Evolutionary conservation across 2,329 filamentous ascomycete species (phyloP).

Genomic region (Cladorrhinum sp.): DNA sequence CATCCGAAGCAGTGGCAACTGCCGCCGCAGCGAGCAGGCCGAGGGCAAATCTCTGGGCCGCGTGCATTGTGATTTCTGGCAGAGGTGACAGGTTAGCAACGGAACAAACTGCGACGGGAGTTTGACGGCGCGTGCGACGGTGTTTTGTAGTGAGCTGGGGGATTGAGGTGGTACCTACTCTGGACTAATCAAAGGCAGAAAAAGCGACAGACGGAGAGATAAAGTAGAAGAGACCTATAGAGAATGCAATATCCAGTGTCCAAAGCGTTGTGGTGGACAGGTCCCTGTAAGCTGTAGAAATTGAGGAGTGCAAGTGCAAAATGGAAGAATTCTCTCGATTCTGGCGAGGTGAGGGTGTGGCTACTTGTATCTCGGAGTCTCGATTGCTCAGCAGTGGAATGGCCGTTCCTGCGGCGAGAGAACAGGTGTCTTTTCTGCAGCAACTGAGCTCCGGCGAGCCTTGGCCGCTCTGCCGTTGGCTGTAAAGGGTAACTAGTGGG

Average conservation of each 20-base stretch:
- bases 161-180: constrained; percentile 21
- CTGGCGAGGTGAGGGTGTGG: constrained; percentile 10
- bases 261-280: constrained; percentile 15
- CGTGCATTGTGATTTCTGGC: constrained; percentile 41
- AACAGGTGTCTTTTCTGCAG: constrained; percentile 29
- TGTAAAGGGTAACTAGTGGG: constrained; percentile 18
- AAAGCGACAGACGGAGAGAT: constrained; percentile 17
- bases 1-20: constrained; percentile 71
- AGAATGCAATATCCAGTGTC: constrained; percentile 16
- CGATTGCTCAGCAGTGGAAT: constrained; percentile 19
- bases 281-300: constrained; percentile 13
- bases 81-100: not conserved
- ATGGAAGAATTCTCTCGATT: constrained; percentile 14
- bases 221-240: constrained; percentile 8
- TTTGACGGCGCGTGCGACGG: constrained; percentile 1
- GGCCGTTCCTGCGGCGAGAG: constrained; percentile 19
- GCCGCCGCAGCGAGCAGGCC: constrained; percentile 55
- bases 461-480: constrained; percentile 19
- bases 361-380: constrained; percentile 25
- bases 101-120: not conserved
- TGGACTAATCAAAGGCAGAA: constrained; percentile 28
- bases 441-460: constrained; percentile 18
- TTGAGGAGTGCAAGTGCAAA: constrained; percentile 17
- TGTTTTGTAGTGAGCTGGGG: not conserved
- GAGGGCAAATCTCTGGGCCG: constrained; percentile 48